These are phyloP conservation scores for Harringtonia aguacate DNA, from an alignment of 2,329 filamentous ascomycete genomes.

Conservation along the genomic window DNA sequence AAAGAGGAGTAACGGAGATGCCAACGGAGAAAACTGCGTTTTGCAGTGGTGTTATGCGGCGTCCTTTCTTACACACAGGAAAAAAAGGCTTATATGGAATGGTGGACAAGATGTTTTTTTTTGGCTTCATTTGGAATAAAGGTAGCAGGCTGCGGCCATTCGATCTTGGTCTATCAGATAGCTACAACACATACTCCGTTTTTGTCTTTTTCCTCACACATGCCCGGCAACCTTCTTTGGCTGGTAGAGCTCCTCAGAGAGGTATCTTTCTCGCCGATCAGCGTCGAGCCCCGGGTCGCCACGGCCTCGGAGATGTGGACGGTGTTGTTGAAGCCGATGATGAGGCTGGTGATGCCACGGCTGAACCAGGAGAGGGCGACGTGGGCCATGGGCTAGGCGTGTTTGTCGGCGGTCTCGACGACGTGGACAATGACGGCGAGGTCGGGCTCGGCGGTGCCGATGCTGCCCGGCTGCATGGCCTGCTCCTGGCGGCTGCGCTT, in stretches of 20 bases:
- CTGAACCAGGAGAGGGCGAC: slow-evolving; percentile 55
- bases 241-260: slow-evolving; percentile 51
- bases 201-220: neutral
- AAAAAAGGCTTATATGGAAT: too few relatives aligned
- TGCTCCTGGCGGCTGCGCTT: slow-evolving; percentile 5
- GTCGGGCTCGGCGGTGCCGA: slow-evolving; percentile 15
- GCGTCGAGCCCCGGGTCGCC: slow-evolving; percentile 28
- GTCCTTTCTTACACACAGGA: too few relatives aligned
- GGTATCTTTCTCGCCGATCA: slow-evolving; percentile 47
- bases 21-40: too few relatives aligned
- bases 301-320: slow-evolving; percentile 53
- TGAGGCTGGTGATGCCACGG: slow-evolving; percentile 42
- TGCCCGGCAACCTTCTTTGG: slow-evolving; percentile 26
- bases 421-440: slow-evolving; percentile 13
- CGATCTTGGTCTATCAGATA: too few relatives aligned
- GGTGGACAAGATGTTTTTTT: too few relatives aligned
- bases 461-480: slow-evolving; percentile 6
- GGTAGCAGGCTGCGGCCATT: too few relatives aligned
- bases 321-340: slow-evolving; percentile 49
- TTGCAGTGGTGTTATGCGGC: too few relatives aligned
- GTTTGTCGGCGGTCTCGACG: slow-evolving; percentile 10
- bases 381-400: slow-evolving; percentile 22
- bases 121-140: too few relatives aligned
- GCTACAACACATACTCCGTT: too few relatives aligned
- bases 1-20: too few relatives aligned